These are phyloP conservation scores for Sporothrix humicola DNA, from an alignment of 2,329 filamentous ascomycete species.

Conservation along the genomic window DNA sequence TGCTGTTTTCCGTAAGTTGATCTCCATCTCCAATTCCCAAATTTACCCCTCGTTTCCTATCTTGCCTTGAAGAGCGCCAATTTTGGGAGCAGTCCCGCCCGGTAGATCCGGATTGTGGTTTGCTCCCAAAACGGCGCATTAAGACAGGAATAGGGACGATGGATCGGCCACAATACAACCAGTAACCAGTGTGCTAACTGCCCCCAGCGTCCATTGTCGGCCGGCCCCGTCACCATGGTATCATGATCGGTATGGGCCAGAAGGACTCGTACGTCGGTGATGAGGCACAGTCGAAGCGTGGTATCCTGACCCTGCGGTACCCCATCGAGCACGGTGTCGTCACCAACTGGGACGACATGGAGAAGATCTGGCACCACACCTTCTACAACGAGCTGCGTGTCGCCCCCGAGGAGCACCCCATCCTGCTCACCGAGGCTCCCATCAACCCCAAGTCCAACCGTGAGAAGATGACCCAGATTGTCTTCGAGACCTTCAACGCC, in stretches of 20 bases:
- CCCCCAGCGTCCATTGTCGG: slow-evolving; percentile 95
- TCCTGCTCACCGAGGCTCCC: slow-evolving; percentile 97
- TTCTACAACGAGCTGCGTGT: slow-evolving; percentile 99
- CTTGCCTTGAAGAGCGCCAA: background rate
- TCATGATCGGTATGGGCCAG: slow-evolving; percentile 99
- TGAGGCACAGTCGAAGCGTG: slow-evolving; percentile 99
- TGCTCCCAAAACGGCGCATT: background rate
- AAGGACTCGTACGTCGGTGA: slow-evolving; percentile 99
- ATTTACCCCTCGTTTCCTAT: background rate
- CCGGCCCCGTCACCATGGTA: slow-evolving; percentile 99
- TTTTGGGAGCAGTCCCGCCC: background rate
- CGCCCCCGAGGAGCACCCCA: slow-evolving; percentile 98
- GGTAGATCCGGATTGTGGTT: background rate
- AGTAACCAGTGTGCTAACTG: slow-evolving; percentile 1
- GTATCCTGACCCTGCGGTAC: slow-evolving; percentile 99
- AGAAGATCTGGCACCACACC: slow-evolving; percentile 99
- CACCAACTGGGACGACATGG: slow-evolving; percentile 99
- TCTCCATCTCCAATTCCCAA: background rate
- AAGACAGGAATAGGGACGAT: background rate
- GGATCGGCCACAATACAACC: too few species aligned
- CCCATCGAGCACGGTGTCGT: slow-evolving; percentile 99
- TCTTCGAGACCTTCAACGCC: slow-evolving; percentile 99
- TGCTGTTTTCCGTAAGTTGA: slow-evolving; percentile 98
- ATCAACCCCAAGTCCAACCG: slow-evolving; percentile 99
- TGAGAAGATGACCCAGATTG: slow-evolving; percentile 99